A percentile compares a stretch with the other conserved stretches of the same genome.
phyloP scores from a whole-genome alignment of 2,329 filamentous ascomycete species.

The Pseudopyricularia cyperi region DNA sequence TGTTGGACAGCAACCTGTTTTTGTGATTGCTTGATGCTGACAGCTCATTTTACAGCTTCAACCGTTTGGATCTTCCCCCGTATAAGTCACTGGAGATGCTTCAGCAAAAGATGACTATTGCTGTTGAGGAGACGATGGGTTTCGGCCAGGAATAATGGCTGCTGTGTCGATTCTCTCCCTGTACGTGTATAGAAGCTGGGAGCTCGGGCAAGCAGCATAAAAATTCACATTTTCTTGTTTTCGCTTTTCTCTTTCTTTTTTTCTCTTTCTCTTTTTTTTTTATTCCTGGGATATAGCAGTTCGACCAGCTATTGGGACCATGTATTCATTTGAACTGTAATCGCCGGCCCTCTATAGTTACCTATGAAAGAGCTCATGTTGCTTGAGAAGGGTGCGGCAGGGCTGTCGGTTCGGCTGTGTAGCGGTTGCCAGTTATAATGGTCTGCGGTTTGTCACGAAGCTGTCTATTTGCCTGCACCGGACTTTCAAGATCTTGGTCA shows the following conservation, averaged over 20 bases:
- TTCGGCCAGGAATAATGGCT: slow-evolving; percentile 81
- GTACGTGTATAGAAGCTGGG: not conserved
- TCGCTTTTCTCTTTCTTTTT: slow-evolving; percentile 2
- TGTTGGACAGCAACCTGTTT: not conserved
- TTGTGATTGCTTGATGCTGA: not conserved
- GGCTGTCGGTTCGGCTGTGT: no score
- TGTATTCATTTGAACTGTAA: no score
- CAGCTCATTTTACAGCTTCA: slow-evolving; percentile 53
- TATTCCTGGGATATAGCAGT: no score
- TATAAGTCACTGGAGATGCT: slow-evolving; percentile 83
- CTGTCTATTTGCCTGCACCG: no score
- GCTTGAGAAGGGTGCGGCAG: no score
- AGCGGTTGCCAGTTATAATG: no score
- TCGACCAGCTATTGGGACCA: no score
- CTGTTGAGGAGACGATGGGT: slow-evolving; percentile 96
- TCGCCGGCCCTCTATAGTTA: no score
- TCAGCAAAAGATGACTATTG: slow-evolving; percentile 84
- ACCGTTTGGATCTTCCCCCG: slow-evolving; percentile 84
- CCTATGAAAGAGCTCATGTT: no score
- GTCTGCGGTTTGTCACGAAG: no score
- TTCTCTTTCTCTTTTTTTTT: not conserved
- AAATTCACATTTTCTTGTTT: not conserved
- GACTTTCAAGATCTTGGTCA: no score
- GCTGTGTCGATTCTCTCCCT: not conserved
- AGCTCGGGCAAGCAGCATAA: not conserved